These are phyloP conservation scores for Trypanosoma lewisi DNA, from an alignment of 208 protist genomes.

Conservation along the genomic window DNA sequence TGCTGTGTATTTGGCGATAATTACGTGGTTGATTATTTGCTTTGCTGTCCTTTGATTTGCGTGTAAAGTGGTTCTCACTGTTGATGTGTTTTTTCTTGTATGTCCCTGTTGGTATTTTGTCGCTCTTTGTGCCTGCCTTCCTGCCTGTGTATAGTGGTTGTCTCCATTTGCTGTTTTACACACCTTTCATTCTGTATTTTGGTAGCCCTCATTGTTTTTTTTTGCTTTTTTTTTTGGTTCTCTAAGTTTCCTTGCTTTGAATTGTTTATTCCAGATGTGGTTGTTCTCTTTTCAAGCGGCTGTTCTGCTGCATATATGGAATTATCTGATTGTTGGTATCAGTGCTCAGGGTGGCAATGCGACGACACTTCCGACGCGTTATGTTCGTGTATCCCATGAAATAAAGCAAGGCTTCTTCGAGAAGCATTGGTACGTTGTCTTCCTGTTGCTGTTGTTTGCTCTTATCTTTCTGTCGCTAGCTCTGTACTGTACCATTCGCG, in stretches of 20 bases:
- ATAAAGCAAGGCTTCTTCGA: background rate
- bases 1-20: no score
- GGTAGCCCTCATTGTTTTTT: no score
- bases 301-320: background rate
- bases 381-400: background rate
- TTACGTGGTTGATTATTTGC: no score
- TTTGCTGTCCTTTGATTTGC: no score
- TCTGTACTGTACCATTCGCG: background rate
- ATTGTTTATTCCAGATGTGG: background rate
- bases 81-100: background rate
- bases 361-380: background rate
- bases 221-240: background rate
- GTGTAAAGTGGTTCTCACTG: no score
- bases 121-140: no score
- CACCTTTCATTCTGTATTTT: no score
- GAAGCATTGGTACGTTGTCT: conserved; percentile 9
- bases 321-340: background rate
- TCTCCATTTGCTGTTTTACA: no score
- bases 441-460: background rate
- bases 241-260: background rate
- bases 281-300: background rate
- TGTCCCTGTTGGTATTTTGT: no score
- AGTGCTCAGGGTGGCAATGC: background rate
- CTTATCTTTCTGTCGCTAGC: background rate
- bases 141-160: no score